Evolutionary conservation across 106 monocot species (phyloP).

Genomic region (Phalaenopsis aphrodite): DNA sequence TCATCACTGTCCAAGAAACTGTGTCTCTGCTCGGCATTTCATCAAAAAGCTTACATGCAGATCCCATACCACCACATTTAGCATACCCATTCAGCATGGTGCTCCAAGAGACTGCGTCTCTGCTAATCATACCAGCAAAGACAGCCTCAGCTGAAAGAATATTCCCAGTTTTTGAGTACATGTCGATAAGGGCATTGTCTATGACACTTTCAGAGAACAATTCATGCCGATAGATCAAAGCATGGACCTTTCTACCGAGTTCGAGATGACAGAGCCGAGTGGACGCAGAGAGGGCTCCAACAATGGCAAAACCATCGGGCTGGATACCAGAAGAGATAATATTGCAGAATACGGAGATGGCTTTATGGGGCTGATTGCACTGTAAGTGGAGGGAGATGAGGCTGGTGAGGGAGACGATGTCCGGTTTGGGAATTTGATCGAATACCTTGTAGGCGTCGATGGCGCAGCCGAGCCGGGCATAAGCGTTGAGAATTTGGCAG

Average conservation of each 20-base stretch:
- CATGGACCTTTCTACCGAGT: constrained; percentile 37
- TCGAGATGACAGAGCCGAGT: constrained; percentile 6
- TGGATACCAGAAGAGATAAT: constrained; percentile 13
- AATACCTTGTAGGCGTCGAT: constrained; percentile 28
- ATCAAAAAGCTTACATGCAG: constrained; percentile 19
- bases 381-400: constrained; percentile 44
- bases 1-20: constrained; percentile 38
- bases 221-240: constrained; percentile 20
- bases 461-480: constrained; percentile 18
- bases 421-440: constrained; percentile 43
- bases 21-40: constrained; percentile 20
- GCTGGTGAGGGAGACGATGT: constrained; percentile 55
- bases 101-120: constrained; percentile 26
- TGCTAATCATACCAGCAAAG: constrained; percentile 20
- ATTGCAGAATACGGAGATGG: constrained; percentile 29
- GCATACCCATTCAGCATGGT: constrained; percentile 29
- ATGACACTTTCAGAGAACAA: constrained; percentile 27
- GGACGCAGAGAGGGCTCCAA: constrained; percentile 45
- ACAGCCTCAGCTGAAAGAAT: constrained; percentile 16
- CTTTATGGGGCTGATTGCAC: constrained; percentile 18
- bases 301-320: constrained; percentile 49
- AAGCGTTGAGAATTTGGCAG: constrained; percentile 53
- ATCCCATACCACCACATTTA: constrained; percentile 18
- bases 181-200: constrained; percentile 37
- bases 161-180: constrained; percentile 30